Conservation (phyloP, 176 grass and related monocot genomes). For the Olyra latifolia region DNA sequence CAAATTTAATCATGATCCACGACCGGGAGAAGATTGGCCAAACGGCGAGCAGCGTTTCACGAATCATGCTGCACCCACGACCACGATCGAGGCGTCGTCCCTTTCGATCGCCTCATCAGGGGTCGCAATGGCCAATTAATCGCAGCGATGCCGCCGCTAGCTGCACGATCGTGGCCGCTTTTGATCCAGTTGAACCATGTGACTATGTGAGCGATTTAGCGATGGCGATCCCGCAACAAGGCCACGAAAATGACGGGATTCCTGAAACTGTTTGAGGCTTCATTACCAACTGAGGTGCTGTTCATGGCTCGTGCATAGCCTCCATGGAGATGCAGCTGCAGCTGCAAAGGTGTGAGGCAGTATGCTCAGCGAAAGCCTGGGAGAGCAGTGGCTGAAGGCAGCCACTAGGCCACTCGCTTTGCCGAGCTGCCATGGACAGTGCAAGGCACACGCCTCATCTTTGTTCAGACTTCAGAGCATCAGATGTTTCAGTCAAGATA, state of each 20-base stretch:
- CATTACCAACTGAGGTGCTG: not conserved
- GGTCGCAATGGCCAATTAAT: constrained; percentile 4
- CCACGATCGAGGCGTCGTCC: not conserved
- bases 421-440: not conserved
- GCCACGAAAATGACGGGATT: constrained; percentile 35
- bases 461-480: constrained; percentile 8
- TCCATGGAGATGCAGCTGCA: constrained; percentile 35
- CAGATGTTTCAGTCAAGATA: constrained; percentile 32
- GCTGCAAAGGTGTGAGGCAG: constrained; percentile 19
- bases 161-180: constrained; percentile 3
- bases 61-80: not conserved
- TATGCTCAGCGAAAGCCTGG: not conserved
- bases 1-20: constrained; percentile 3
- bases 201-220: constrained; percentile 31
- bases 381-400: not conserved
- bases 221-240: constrained; percentile 48
- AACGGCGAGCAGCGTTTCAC: constrained; percentile 11
- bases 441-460: not conserved
- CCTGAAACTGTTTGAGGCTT: not conserved
- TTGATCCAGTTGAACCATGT: constrained; percentile 38
- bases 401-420: not conserved
- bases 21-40: not conserved
- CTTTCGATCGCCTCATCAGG: constrained; percentile 1
- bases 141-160: not conserved
- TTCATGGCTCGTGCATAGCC: not conserved